phyloP scores from a whole-genome alignment of 2,329 filamentous ascomycete genomes.

The Cordyceps militaris region DNA sequence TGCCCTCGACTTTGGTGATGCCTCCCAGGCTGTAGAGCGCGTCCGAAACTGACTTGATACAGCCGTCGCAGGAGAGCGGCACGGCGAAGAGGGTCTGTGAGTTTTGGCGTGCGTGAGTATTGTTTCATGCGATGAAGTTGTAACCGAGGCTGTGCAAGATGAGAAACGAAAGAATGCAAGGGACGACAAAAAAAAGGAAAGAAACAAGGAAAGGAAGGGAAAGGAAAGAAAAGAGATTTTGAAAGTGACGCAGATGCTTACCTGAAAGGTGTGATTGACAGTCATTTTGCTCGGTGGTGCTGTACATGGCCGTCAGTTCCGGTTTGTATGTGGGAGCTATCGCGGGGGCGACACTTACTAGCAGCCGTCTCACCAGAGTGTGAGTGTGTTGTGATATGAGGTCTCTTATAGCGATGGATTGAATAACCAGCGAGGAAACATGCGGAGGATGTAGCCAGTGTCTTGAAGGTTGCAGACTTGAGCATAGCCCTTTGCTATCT shows the following conservation, averaged over 20 bases:
- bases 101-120: background rate
- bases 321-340: background rate
- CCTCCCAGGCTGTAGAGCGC: slow-evolving; percentile 71
- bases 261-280: slow-evolving; percentile 40
- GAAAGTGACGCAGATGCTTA: slow-evolving; percentile 19
- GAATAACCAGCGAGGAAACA: slow-evolving; percentile 24
- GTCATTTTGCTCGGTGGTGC: slow-evolving; percentile 31
- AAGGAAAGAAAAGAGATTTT: background rate
- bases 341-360: background rate
- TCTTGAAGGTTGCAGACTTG: slow-evolving; percentile 21
- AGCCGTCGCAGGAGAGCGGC: slow-evolving; percentile 83
- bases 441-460: slow-evolving; percentile 24
- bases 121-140: slow-evolving; percentile 12
- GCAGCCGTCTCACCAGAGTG: background rate
- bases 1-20: slow-evolving; percentile 75
- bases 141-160: slow-evolving; percentile 15
- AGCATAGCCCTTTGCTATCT: slow-evolving; percentile 26
- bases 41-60: slow-evolving; percentile 77
- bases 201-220: background rate
- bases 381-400: background rate
- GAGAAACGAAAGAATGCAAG: background rate
- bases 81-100: slow-evolving; percentile 86
- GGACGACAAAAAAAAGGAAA: background rate
- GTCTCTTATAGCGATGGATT: slow-evolving; percentile 21
- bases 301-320: background rate